Evolutionary conservation across 495 filamentous ascomycete species (phyloP).

Genomic region (Penicillium taxi): DNA sequence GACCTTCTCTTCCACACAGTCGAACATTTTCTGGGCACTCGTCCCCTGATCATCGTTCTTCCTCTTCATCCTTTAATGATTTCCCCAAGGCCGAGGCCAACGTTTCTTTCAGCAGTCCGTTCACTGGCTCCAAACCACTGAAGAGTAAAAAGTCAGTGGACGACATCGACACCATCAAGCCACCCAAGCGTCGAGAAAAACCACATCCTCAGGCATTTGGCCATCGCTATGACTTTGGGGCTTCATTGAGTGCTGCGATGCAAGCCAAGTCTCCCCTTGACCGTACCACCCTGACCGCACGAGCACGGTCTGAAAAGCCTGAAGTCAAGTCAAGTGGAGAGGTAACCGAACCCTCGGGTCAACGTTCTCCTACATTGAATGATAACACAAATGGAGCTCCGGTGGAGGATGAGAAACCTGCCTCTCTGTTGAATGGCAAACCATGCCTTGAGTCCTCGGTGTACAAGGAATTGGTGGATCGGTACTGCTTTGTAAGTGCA

Average conservation of each 20-base stretch:
- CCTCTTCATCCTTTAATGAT: slow-evolving; percentile 60
- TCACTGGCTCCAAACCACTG: slow-evolving; percentile 43
- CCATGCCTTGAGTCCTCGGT: slow-evolving; percentile 70
- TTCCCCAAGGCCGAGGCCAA: slow-evolving; percentile 55
- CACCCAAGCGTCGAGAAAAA: slow-evolving; percentile 47
- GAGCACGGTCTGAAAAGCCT: slow-evolving; percentile 25
- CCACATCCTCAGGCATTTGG: slow-evolving; percentile 71
- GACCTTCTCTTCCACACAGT: slow-evolving; percentile 70
- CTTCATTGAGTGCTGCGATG: slow-evolving; percentile 79
- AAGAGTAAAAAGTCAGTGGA: slow-evolving; percentile 19
- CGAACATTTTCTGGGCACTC: slow-evolving; percentile 41
- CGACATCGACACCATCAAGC: slow-evolving; percentile 33
- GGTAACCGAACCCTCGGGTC: slow-evolving; percentile 7
- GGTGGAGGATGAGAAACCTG: slow-evolving; percentile 32
- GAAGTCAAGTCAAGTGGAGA: slow-evolving; percentile 9
- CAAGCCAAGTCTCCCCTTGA: slow-evolving; percentile 49
- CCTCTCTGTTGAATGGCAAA: slow-evolving; percentile 48
- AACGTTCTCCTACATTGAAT: slow-evolving; percentile 17
- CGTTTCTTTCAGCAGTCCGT: slow-evolving; percentile 47
- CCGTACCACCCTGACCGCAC: slow-evolving; percentile 35
- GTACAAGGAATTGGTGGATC: slow-evolving; percentile 90
- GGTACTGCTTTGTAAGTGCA: slow-evolving; percentile 98
- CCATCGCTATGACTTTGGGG: slow-evolving; percentile 87
- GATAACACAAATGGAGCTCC: slow-evolving; percentile 7
- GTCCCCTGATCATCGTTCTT: slow-evolving; percentile 49